Conservation (phyloP, 805 yeast genomes). For the Blastobotrys mokoenaii region DNA sequence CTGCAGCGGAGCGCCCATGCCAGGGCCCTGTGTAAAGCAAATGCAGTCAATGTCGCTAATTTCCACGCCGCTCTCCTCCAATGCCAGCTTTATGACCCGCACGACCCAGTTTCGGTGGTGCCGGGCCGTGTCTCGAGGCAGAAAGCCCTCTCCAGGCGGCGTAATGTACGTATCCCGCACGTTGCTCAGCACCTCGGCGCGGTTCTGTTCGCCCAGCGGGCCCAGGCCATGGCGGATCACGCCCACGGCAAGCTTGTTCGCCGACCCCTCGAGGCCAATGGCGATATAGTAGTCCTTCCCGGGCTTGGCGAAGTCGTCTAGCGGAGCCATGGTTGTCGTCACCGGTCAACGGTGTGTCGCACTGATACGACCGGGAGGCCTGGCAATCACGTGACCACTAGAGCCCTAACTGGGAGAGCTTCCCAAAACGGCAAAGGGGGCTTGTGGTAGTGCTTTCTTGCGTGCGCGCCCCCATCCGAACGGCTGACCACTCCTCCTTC, state of each 20-base stretch:
- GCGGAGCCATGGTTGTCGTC: slow-evolving; percentile 11
- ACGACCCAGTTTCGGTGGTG: slow-evolving; percentile 96
- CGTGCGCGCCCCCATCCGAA: no score
- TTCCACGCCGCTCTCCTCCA: slow-evolving; percentile 54
- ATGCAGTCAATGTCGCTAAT: slow-evolving; percentile 45
- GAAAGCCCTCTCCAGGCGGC: slow-evolving; percentile 97
- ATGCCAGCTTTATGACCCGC: slow-evolving; percentile 57
- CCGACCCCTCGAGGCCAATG: slow-evolving; percentile 92
- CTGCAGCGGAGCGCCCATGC: slow-evolving; percentile 98
- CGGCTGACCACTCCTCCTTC: no score
- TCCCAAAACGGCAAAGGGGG: no score
- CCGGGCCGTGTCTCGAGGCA: slow-evolving; percentile 93
- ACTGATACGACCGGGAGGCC: no score
- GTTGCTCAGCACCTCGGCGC: slow-evolving; percentile 76
- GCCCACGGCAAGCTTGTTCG: slow-evolving; percentile 94
- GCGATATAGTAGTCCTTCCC: slow-evolving; percentile 47
- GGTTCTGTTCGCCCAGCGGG: slow-evolving; percentile 43
- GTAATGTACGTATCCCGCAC: slow-evolving; percentile 90
- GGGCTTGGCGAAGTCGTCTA: slow-evolving; percentile 35
- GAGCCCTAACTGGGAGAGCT: no score
- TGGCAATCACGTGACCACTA: no score
- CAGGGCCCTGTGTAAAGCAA: slow-evolving; percentile 97
- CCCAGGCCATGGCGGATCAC: slow-evolving; percentile 69
- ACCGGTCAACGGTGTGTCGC: no score
- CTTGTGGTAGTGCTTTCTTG: no score